A percentile compares a stretch with the other conserved stretches of the same genome.
Evolutionary conservation across 2,329 filamentous ascomycete genomes (phyloP).

Genomic region (Phyllosticta paracitricarpa): DNA sequence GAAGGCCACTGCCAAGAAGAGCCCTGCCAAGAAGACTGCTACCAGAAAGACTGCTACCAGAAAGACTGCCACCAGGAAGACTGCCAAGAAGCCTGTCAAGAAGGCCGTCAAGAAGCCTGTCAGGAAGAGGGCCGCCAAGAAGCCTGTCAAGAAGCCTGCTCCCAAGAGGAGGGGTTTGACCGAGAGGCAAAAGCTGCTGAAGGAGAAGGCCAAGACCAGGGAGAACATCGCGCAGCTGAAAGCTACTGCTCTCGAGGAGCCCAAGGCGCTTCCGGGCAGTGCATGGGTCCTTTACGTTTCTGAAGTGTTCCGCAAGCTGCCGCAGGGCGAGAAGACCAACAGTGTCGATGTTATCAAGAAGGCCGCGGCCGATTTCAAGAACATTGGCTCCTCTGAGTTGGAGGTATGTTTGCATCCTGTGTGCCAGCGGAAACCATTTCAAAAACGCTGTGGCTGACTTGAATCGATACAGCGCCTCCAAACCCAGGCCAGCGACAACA

Average conservation of each 20-base stretch:
- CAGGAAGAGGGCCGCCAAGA: conserved; percentile 14
- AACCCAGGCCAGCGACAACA: conserved; percentile 39
- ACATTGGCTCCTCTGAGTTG: conserved; percentile 22
- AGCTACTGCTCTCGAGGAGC: conserved; percentile 17
- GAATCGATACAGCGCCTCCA: conserved; percentile 39
- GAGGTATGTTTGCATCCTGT: conserved; percentile 19
- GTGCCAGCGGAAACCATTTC: not conserved
- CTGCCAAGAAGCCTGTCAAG: conserved; percentile 2
- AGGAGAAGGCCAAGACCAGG: conserved; percentile 18
- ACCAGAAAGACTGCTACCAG: conserved; percentile 8
- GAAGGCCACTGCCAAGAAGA: conserved; percentile 7
- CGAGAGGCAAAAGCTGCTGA: conserved; percentile 16
- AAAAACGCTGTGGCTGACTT: not conserved
- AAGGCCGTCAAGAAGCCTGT: conserved; percentile 16
- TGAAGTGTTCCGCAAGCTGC: not conserved
- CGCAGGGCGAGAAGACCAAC: conserved; percentile 14
- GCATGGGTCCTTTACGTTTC: not conserved
- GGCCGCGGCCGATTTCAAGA: conserved; percentile 17
- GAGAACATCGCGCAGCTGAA: conserved; percentile 19
- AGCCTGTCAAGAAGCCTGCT: not conserved
- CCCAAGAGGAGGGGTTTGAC: conserved; percentile 14
- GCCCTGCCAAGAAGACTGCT: conserved; percentile 1
- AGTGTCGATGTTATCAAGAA: conserved; percentile 17
- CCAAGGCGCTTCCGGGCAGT: conserved; percentile 17
- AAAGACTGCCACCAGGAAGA: conserved; percentile 6